Evolutionary conservation across 345 rosid species (phyloP).

Genomic region (Linum lewisii): DNA sequence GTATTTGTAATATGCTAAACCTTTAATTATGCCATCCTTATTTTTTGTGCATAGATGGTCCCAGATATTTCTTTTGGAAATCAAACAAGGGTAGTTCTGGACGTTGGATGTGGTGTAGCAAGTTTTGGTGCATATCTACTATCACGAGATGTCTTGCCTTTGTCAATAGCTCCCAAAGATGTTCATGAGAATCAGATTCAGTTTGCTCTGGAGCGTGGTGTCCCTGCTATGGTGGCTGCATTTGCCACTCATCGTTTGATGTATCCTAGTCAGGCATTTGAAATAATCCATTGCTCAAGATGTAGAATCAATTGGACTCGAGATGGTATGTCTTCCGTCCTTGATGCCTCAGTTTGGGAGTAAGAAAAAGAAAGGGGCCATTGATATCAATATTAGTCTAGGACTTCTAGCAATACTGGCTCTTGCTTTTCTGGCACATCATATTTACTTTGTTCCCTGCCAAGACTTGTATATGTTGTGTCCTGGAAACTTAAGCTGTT

Average conservation of each 20-base stretch:
- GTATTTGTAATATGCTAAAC: not conserved
- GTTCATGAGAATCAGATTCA: conserved; percentile 98
- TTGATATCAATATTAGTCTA: not conserved
- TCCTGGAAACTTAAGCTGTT: not conserved
- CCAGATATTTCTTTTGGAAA: conserved; percentile 70
- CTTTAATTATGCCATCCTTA: conserved; percentile 11
- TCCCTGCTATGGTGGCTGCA: conserved; percentile 97
- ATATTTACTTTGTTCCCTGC: not conserved
- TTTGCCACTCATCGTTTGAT: conserved; percentile 65
- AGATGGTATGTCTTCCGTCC: conserved; percentile 51
- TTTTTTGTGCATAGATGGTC: conserved; percentile 51
- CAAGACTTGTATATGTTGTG: not conserved
- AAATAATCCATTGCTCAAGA: conserved; percentile 92
- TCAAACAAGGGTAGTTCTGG: conserved; percentile 63
- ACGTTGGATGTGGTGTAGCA: conserved; percentile 96
- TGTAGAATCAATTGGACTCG: conserved; percentile 99
- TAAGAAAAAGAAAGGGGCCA: not conserved
- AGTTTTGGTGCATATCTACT: conserved; percentile 97
- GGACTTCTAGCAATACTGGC: not conserved
- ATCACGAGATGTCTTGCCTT: conserved; percentile 58
- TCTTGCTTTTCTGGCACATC: not conserved
- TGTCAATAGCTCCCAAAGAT: conserved; percentile 98
- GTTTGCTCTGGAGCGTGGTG: conserved; percentile 98
- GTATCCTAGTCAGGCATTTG: conserved; percentile 97
- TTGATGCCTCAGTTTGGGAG: conserved; percentile 5